Conservation (phyloP, 768 basidiomycete genomes). For the Termitomyces sp. region DNA sequence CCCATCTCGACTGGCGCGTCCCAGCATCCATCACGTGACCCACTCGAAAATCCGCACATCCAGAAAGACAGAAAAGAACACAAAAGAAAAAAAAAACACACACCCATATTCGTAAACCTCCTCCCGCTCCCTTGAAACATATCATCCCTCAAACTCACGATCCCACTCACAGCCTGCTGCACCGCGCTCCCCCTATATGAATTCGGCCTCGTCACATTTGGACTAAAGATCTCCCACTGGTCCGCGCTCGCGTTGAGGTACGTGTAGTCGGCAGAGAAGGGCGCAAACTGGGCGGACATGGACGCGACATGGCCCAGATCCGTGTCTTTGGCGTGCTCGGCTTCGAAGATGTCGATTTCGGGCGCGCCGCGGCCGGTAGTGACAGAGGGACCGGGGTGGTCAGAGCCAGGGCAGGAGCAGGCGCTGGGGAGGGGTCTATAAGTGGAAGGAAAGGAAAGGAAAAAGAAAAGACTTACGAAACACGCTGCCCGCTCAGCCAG, state of each 20-base stretch:
- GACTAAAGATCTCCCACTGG: conserved; percentile 30
- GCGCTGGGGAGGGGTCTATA: conserved; percentile 39
- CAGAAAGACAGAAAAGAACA: background rate
- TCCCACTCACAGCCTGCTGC: conserved; percentile 4
- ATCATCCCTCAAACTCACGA: conserved; percentile 2
- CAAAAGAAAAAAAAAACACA: background rate
- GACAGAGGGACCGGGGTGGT: conserved; percentile 69
- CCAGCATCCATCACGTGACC: too few species aligned
- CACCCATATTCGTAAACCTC: conserved; percentile 7
- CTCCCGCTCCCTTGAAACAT: conserved; percentile 12
- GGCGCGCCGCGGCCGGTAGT: conserved; percentile 29
- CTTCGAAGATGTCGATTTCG: conserved; percentile 63
- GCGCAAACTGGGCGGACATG: conserved; percentile 72
- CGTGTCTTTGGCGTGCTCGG: conserved; percentile 54
- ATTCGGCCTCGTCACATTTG: conserved; percentile 31
- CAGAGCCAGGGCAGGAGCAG: conserved; percentile 71
- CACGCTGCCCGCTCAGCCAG: conserved; percentile 71
- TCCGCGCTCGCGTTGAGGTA: conserved; percentile 29
- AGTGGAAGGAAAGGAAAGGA: conserved; percentile 21
- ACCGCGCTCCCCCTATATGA: conserved; percentile 49
- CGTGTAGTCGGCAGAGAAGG: conserved; percentile 40
- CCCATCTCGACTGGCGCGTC: too few species aligned
- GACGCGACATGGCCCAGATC: conserved; percentile 62
- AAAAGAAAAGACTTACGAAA: conserved; percentile 44
- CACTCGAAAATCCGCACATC: too few species aligned